Base-by-base conservation (phyloP, 192 early-diverging fungal genomes). In the Backusella parvicylindrica region DNA sequence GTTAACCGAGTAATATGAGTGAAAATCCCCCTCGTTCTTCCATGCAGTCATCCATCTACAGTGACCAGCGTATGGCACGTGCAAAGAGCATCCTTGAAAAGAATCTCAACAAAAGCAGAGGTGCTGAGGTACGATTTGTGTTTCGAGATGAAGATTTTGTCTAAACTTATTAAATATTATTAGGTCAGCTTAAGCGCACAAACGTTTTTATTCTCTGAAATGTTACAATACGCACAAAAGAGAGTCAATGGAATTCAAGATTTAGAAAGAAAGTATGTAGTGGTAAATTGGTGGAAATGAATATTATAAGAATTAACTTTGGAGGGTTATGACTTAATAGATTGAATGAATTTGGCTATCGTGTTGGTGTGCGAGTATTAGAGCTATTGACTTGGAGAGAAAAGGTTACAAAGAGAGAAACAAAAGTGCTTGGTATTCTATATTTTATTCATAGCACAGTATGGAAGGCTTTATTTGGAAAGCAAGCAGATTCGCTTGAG, bases 201-300 rank as follows among this genome's bases (percentile, higher is more conserved):
- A 81, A 87, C 93, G 16, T 96, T 97, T 76, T 77, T 99, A 33
- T 96, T 99, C 82, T 93, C 92, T 30, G 98, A 99, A 81, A 96
- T 98, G 86, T 83, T 99, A 31, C 94, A 94, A 68, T 98, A 98
- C 83, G 90, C 97, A n/a, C 97, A 98, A 84, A 97, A 97, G 82
- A 88, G 94, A 47, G 96, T 96, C 8, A 88, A 91, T 75, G 97
- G 96, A 26, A 95, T 99, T 71, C 94, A 95, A 78, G 97, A 97
- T 75, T 87, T 99, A 23, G 98, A 99, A 79, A 90, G 93, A 81
- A 95, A 93, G 95, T 96, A 90, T 65, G 79, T 73, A 16, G 31
- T 8, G 60, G 9, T 36, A 60, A 11, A 73, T 38, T 38, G 6
- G 8, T 40, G 37, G 15, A 67, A 50, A 35, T 5, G 38, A 13